Evolutionary conservation across 371 early-diverging fungal genomes (phyloP), one percentile per base, ranked within the genome.

Genomic region (Apophysomyces sp.): DNA sequence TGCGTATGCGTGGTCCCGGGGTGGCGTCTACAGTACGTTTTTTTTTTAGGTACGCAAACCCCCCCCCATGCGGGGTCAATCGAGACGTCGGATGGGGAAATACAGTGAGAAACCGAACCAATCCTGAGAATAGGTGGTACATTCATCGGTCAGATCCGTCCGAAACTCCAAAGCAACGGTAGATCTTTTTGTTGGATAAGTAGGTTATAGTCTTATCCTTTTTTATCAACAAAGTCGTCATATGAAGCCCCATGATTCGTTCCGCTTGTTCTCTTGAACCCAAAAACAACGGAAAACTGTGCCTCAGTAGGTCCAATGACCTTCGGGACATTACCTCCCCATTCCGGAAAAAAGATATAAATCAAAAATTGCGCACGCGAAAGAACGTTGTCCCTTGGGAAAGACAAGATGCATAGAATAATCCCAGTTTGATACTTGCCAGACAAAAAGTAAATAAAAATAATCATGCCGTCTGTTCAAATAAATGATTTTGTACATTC

Each of bases 241-340:
- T 44, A 44, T 44, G 49, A 44, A 44, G 49, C 49, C 49, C 49
- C 49, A 21, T 44, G 49, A 44, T 44, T 44, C 49, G 49, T 21
- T 9, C 49, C 24, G 21, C 21, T 44, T 16, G 21, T 44, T 9
- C 16, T n/a, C 21, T 16, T 21, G 21, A 44, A 44, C 49, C 21
- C 24, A 44, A 44, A 44, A 44, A 44, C 49, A 44, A 44, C 49
- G n/a, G 13, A 34, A 34, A 13, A 8, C 34, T 34, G 34, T 34
- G 34, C 13, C 8, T 34, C 34, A 34, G 13, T 11, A 34, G 34
- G 4, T 44, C 49, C n/a, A 44, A n/a, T 44, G 49, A 44, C 49
- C 49, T 21, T 44, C 49, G 49, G 49, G 49, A 21, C 13, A 8
- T 34, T 34, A 8, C 34, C 13, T 34, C 34, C 34, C 34, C 34